Percentiles rank a stretch among this genome's conserved stretches.
These are phyloP conservation scores for Fusarium sp. DNA, from an alignment of 2,329 filamentous ascomycete genomes.

Conservation along the genomic window DNA sequence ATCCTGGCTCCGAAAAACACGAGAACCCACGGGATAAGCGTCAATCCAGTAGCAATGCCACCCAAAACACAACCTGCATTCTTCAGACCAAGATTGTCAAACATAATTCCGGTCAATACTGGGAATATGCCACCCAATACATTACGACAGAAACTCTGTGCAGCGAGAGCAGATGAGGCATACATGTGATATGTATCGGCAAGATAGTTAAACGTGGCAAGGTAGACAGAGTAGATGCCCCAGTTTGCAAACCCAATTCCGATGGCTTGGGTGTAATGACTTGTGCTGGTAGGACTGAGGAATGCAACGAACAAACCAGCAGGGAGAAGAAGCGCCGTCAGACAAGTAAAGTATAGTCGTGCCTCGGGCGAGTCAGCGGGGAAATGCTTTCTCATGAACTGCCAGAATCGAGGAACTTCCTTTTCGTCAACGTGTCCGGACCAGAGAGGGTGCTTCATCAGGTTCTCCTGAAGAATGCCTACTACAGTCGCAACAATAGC, in stretches of 20 bases:
- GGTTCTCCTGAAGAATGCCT: slow-evolving; percentile 80
- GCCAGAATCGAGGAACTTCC: slow-evolving; percentile 58
- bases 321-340: slow-evolving; percentile 82
- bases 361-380: slow-evolving; percentile 76
- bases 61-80: slow-evolving; percentile 83
- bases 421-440: slow-evolving; percentile 39
- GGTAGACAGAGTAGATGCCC: slow-evolving; percentile 88
- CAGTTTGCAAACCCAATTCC: slow-evolving; percentile 83
- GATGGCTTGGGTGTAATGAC: slow-evolving; percentile 58
- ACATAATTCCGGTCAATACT: slow-evolving; percentile 81
- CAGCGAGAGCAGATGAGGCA: slow-evolving; percentile 87
- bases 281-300: slow-evolving; percentile 45
- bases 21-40: slow-evolving; percentile 89
- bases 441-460: slow-evolving; percentile 66
- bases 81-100: slow-evolving; percentile 77
- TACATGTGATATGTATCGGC: slow-evolving; percentile 90
- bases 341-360: slow-evolving; percentile 85
- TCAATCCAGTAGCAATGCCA: slow-evolving; percentile 77
- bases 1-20: slow-evolving; percentile 85
- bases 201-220: slow-evolving; percentile 93
- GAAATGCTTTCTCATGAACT: slow-evolving; percentile 62
- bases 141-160: slow-evolving; percentile 89
- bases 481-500: slow-evolving; percentile 76
- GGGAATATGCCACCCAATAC: slow-evolving; percentile 86
- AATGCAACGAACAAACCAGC: slow-evolving; percentile 76